These are phyloP conservation scores for Emmonsia crescens DNA, from an alignment of 2,329 filamentous ascomycete species.

Conservation along the genomic window DNA sequence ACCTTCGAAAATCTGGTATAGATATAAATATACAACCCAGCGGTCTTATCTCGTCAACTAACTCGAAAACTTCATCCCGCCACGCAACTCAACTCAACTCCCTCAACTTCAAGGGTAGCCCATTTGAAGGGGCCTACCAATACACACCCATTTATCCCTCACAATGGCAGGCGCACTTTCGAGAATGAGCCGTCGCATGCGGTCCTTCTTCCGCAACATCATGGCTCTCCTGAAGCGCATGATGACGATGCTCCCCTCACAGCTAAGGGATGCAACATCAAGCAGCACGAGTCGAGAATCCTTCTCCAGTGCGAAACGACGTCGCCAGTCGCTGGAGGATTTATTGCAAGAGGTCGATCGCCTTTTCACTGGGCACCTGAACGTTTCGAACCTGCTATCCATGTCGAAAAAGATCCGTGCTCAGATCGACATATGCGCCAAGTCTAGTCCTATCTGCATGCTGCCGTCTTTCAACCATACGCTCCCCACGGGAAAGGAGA, in stretches of 20 bases:
- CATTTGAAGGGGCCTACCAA: not conserved
- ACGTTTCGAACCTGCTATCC: slow-evolving; percentile 26
- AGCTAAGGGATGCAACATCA: slow-evolving; percentile 25
- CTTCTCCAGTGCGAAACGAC: slow-evolving; percentile 26
- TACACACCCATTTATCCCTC: not conserved
- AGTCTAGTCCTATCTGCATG: slow-evolving; percentile 51
- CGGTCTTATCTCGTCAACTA: not conserved
- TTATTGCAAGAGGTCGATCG: slow-evolving; percentile 30
- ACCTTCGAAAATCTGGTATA: too few species aligned
- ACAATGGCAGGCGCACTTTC: slow-evolving; percentile 19
- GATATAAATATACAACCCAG: too few species aligned
- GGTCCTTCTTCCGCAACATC: slow-evolving; percentile 31
- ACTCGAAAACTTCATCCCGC: not conserved
- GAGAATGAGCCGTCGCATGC: slow-evolving; percentile 32
- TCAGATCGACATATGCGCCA: slow-evolving; percentile 46
- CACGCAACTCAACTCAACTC: not conserved
- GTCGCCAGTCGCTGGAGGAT: slow-evolving; percentile 27
- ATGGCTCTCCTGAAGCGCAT: slow-evolving; percentile 31
- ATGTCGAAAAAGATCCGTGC: slow-evolving; percentile 37
- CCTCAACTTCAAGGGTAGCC: not conserved
- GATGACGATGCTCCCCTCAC: slow-evolving; percentile 30
- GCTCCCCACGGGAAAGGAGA: slow-evolving; percentile 49
- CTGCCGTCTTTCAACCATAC: slow-evolving; percentile 54
- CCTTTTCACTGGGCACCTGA: slow-evolving; percentile 28
- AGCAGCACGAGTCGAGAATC: slow-evolving; percentile 23